These are phyloP conservation scores for Penstemon eatonii DNA, from an alignment of 257 asterid species.

Conservation along the genomic window DNA sequence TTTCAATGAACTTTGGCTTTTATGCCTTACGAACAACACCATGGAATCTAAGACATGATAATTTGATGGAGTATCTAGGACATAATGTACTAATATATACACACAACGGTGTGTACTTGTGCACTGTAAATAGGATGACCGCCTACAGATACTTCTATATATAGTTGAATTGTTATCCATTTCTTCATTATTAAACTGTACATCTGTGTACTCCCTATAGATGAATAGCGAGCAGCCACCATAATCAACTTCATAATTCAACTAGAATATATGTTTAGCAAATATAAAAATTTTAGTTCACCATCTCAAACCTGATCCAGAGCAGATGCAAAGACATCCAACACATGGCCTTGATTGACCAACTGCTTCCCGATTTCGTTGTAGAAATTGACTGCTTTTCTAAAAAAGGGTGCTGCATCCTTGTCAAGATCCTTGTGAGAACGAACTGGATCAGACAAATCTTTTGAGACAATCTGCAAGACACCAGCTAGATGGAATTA, in stretches of 20 bases:
- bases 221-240: not conserved
- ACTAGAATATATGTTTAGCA: conserved; percentile 19
- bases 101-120: not conserved
- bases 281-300: conserved; percentile 4
- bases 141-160: not conserved
- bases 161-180: not conserved
- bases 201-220: conserved; percentile 4
- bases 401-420: conserved; percentile 89
- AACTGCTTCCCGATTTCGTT: conserved; percentile 89
- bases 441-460: conserved; percentile 92
- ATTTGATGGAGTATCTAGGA: not conserved
- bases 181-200: conserved; percentile 7
- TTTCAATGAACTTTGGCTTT: not conserved
- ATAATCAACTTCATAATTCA: conserved; percentile 21
- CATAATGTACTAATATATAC: no score
- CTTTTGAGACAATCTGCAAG: conserved; percentile 88
- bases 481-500: conserved; percentile 19
- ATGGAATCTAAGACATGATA: not conserved
- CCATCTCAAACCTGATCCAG: conserved; percentile 83
- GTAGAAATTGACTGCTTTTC: conserved; percentile 80
- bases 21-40: not conserved
- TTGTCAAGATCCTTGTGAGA: conserved; percentile 98
- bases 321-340: conserved; percentile 97
- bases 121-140: conserved; percentile 4
- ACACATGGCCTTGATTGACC: conserved; percentile 83